Evolutionary conservation across 2,329 filamentous ascomycete genomes (phyloP), one percentile per base, ranked within the genome.

Genomic region (Conoideocrella luteorostrata): DNA sequence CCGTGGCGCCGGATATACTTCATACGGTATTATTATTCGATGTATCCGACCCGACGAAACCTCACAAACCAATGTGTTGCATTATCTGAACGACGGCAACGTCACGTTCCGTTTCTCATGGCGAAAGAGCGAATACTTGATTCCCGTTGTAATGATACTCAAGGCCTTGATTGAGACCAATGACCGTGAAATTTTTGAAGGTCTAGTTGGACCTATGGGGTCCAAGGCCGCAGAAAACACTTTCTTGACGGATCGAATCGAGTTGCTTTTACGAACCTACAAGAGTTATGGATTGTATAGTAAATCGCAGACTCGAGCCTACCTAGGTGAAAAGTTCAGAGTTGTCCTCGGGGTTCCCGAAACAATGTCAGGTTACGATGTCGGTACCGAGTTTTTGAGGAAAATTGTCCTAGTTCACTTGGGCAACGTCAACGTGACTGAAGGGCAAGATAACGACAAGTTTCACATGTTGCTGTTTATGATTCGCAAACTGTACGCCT

Each of bases 31-130:
- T 46, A 87, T 95, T 57, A 82, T 96, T 53, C 84, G 93, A 67
- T 94, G 85, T 3, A 89, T 96, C 44, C 82, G 93, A 46, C 90
- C 90, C n/a, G 93, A 98, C 66, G 89, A 98, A 68, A 96, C 91
- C 7, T 96, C 90, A 23, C 91, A 97, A 66, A 97, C 91, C 29
- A 98, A 97, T 58, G 89, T 95, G 26, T 75, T 98, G 39, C 93
- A 98, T 67, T 98, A 97, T 64, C 78, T 98, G 45, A 88, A 77
- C 56, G 93, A 98, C 62, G 93, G 93, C 51, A 97, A 96, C 64
- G 83, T 97, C 56, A 97, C 88, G 1, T 95, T 98, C 67, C 79
- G 93, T 45, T 98, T 98, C 66, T 96, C 91, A 6, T 98, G 91
- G 91, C 78, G 90, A 53, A 98, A 98, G 68, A 88, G 89, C 54